Conservation (phyloP, 768 basidiomycete species). For the Kwoniella pini region DNA sequence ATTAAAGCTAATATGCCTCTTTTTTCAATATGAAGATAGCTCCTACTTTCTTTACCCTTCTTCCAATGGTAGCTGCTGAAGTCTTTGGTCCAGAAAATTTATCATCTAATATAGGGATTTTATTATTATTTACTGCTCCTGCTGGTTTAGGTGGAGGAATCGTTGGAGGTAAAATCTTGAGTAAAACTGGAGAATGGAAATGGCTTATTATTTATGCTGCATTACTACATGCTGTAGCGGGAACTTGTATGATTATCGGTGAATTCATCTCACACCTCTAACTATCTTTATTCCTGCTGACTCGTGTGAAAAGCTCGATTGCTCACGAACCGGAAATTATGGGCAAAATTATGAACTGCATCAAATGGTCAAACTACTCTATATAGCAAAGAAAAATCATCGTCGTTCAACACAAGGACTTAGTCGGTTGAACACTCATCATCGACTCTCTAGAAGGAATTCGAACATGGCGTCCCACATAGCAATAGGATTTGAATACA, state of each 20-base stretch:
- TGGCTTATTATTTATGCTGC: constrained; percentile 15
- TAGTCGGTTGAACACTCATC: too few species aligned
- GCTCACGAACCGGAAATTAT: neutral
- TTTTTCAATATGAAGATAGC: constrained; percentile 12
- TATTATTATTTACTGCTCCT: constrained; percentile 27
- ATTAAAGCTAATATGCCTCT: too few species aligned
- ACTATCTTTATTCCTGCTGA: too few species aligned
- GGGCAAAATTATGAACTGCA: neutral
- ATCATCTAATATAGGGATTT: constrained; percentile 30
- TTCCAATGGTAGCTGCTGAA: constrained; percentile 29
- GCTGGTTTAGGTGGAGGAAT: constrained; percentile 12
- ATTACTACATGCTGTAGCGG: constrained; percentile 10
- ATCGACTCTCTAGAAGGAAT: too few species aligned
- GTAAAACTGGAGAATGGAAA: constrained; percentile 17
- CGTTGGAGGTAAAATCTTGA: constrained; percentile 11
- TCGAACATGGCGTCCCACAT: too few species aligned
- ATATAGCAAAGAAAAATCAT: too few species aligned
- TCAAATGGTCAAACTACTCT: too few species aligned
- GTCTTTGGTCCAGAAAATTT: constrained; percentile 35
- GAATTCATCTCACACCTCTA: neutral
- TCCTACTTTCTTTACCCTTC: constrained; percentile 23
- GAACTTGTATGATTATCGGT: constrained; percentile 1
- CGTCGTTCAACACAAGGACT: too few species aligned
- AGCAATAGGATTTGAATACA: too few species aligned
- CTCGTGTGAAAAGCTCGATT: too few species aligned